Percentiles rank a stretch among this genome's conserved stretches.
Conservation (phyloP, 805 yeast genomes). For the Maudiozyma barnettii region DNA sequence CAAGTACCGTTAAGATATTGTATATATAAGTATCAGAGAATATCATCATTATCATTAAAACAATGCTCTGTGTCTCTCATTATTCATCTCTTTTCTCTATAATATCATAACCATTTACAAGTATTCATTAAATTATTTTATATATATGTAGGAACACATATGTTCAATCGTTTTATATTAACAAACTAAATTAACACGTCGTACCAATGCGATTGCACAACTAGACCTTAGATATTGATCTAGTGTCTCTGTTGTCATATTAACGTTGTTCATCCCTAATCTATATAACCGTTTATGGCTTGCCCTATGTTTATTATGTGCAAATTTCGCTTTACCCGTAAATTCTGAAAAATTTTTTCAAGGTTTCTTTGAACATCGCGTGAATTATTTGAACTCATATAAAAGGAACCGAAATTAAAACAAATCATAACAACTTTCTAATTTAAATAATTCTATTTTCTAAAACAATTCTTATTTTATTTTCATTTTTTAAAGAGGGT, state of each 20-base stretch:
- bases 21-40: background rate
- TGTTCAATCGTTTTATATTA: background rate
- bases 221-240: no score
- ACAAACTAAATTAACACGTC: no score
- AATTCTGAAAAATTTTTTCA: background rate
- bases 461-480: background rate
- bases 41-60: background rate
- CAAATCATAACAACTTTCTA: background rate
- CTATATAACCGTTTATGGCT: background rate
- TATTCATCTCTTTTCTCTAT: background rate
- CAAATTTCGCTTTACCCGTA: background rate
- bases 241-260: no score
- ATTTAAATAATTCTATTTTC: background rate
- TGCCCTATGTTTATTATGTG: background rate
- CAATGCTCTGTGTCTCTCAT: background rate
- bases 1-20: conserved; percentile 80
- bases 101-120: background rate
- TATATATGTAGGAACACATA: background rate
- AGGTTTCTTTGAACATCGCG: background rate
- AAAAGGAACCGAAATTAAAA: background rate
- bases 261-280: background rate
- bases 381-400: background rate
- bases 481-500: conserved; percentile 8
- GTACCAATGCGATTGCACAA: no score
- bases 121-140: background rate